Base-by-base conservation (phyloP, 2,329 filamentous ascomycete species). In the Cryphonectria parasitica region DNA sequence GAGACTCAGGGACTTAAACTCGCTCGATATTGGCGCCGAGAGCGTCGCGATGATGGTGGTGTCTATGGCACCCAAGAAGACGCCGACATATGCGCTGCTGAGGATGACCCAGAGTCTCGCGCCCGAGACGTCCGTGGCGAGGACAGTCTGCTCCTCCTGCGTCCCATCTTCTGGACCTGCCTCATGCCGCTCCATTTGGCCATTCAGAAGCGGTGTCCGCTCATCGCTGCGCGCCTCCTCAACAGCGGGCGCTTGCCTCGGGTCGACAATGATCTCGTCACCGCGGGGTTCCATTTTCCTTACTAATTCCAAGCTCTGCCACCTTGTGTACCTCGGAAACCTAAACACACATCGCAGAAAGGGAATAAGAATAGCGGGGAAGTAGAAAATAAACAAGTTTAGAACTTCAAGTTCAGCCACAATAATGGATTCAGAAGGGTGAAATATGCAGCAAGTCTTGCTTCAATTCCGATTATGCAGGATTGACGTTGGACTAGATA, bases 1-100 rank as follows among this genome's bases (percentile, higher is more conserved):
- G 4, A 96, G 85, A 28, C 90, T 91, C 39, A 97, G 88, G 0
- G 93, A 97, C 71, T 90, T 85, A 81, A 97, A 97, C 60, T 91
- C 91, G 77, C 90, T 92, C 34, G 92, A 92, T 73, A 98, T 97
- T 10, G 94, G 93, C 0, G 89, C 92, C 0, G 92, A 91, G 0
- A 97, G 86, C 0, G 94, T 97, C 11, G 94, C 94, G 75, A 97
- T 93, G 73, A 97, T 91, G 64, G 93, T 96, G 1, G 88, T 88
- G 80, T 97, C 94, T 54, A 90, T 82, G 52, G 89, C 88, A 43
- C 88, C 89, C 0, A 91, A 80, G 76, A 91, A 90, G 25, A 90
- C 89, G 72, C 89, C 89, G 2, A 90, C 77, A 78, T 85, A 91
- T 36, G 86, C 81, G 2, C 85, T 84, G 71, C 83, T 83, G 61